Base-by-base conservation (phyloP, 371 early-diverging fungal genomes). In the Gilbertella persicaria region DNA sequence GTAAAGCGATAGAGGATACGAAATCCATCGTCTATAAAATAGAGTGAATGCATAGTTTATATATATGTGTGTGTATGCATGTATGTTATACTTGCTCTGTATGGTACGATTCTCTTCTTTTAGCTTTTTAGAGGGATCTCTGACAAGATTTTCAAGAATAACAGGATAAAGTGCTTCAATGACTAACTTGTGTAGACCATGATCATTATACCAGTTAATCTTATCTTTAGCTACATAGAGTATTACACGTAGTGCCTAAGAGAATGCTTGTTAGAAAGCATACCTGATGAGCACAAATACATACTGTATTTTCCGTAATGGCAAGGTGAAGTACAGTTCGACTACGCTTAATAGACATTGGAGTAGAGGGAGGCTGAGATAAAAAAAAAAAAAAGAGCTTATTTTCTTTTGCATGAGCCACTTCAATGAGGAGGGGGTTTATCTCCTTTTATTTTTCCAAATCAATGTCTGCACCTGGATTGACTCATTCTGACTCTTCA, bases 151-250 rank as follows among this genome's bases (percentile, higher is more conserved):
- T 17, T 53, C 40, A 0, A 62, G 16, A 19, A 62, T 57, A 10
- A 53, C 41, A n/a, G 58, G 40, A 33, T 58, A 45, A n/a, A 62
- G 53, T 13, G 52, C 45, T 20, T 58, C 39, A 0, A 62, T 13
- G 13, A 62, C 45, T 16, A 14, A n/a, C 2, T 38, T 28, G 44
- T 62, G 63, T 16, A 62, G 17, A 7, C 37, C 23, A 33, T 52
- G 25, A 13, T 55, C 57, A 26, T 62, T 62, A 17, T 62, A 62
- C 62, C 62, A 62, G 24, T 56, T 57, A 2, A 56, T 38, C 8
- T 62, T 56, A 14, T 62, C 43, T 42, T 62, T 16, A 0, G 62
- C 33, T 37, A 62, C 36, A 38, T 56, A 62, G 5, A 62, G 10
- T 1, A 62, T 44, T 2, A 52, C 48, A 4, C 57, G 56, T 19